phyloP scores from a whole-genome alignment of 352 stramenopile genomes.

The Aphanomyces astaci region DNA sequence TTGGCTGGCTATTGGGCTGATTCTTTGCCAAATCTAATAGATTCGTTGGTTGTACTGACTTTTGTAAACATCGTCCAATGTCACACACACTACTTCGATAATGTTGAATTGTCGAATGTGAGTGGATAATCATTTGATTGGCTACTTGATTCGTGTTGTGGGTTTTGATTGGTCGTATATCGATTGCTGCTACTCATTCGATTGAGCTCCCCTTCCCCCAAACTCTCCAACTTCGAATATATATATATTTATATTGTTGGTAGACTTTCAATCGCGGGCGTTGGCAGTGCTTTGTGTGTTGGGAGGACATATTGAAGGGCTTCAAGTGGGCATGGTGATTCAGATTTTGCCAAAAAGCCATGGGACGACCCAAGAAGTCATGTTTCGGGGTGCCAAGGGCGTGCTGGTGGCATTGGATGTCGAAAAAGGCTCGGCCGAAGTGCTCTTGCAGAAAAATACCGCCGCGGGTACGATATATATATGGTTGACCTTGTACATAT shows the following conservation, averaged over 20 bases:
- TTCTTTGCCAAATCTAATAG: too few relatives aligned
- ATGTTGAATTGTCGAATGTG: too few relatives aligned
- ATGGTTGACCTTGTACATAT: too few relatives aligned
- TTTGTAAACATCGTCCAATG: too few relatives aligned
- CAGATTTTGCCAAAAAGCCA: constrained; percentile 71
- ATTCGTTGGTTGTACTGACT: too few relatives aligned
- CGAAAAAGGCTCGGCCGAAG: constrained; percentile 74
- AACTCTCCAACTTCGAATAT: too few relatives aligned
- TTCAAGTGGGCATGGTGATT: constrained; percentile 71
- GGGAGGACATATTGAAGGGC: constrained; percentile 74
- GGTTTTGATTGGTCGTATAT: background rate
- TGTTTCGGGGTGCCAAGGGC: constrained; percentile 60
- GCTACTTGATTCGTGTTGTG: background rate
- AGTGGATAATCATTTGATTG: too few relatives aligned
- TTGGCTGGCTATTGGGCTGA: too few relatives aligned
- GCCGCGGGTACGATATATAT: background rate
- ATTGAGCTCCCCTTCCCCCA: too few relatives aligned
- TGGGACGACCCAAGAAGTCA: constrained; percentile 56
- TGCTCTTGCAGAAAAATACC: constrained; percentile 39
- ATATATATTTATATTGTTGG: background rate
- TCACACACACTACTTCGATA: too few relatives aligned
- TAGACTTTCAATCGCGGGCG: background rate
- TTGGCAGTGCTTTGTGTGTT: constrained; percentile 59
- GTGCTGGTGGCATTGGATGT: constrained; percentile 72
- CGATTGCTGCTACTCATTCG: too few relatives aligned